Conservation (phyloP, 2,329 filamentous ascomycete genomes). For the Hirsutella rhossiliensis region DNA sequence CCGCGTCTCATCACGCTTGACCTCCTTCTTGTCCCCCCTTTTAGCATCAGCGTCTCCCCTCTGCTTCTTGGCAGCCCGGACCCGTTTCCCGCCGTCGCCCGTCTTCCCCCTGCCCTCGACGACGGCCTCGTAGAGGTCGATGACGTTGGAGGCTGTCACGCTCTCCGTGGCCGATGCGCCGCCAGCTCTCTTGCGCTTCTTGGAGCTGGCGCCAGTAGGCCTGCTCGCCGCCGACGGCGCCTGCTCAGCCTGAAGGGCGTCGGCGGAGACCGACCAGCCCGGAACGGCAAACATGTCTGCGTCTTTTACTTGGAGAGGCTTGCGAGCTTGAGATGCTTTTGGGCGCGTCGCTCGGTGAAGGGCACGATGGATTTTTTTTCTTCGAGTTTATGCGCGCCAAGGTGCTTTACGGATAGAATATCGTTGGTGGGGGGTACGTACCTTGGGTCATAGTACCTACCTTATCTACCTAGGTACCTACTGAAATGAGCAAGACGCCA, state of each 20-base stretch:
- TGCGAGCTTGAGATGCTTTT: not conserved
- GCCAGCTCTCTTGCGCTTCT: conserved; percentile 41
- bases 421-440: too few species aligned
- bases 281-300: conserved; percentile 75
- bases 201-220: conserved; percentile 33
- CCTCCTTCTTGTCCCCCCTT: conserved; percentile 17
- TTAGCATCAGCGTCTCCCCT: conserved; percentile 4
- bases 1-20: conserved; percentile 14
- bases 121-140: conserved; percentile 65
- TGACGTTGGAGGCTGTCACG: conserved; percentile 60
- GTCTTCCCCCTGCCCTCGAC: conserved; percentile 52
- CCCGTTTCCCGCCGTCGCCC: conserved; percentile 14
- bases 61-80: conserved; percentile 10
- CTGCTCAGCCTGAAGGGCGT: conserved; percentile 59
- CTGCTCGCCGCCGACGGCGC: conserved; percentile 15
- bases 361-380: not conserved
- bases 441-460: too few species aligned
- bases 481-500: too few species aligned
- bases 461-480: too few species aligned
- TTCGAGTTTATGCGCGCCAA: not conserved
- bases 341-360: not conserved
- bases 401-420: too few species aligned
- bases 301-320: not conserved
- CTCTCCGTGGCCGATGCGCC: conserved; percentile 16
- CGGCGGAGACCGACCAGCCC: conserved; percentile 75